Conservation (phyloP, 2,329 filamentous ascomycete species). For the Ophiosphaerella narmari region DNA sequence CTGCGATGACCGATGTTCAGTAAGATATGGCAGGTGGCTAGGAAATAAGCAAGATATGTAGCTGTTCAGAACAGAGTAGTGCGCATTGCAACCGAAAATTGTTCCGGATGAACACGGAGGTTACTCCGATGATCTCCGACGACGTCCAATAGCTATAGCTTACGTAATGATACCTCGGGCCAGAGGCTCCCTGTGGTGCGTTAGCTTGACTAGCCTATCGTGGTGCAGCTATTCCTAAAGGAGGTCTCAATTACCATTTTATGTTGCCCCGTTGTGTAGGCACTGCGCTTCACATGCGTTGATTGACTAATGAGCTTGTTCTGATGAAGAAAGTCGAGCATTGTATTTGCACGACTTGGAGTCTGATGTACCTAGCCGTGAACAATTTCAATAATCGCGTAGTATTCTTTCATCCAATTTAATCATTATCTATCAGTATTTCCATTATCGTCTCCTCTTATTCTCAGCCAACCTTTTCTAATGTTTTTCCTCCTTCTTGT, state of each 20-base stretch:
- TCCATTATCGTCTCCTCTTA: neutral
- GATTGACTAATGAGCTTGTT: no score
- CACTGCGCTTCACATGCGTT: no score
- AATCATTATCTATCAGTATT: neutral
- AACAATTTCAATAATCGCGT: no score
- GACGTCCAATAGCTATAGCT: conserved; percentile 11
- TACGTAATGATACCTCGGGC: conserved; percentile 14
- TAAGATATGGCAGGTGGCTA: neutral
- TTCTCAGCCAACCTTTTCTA: no score
- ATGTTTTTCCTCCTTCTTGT: conserved; percentile 15
- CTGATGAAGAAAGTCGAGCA: no score
- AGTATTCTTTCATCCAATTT: neutral
- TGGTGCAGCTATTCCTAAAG: neutral
- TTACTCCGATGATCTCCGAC: conserved; percentile 17
- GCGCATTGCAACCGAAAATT: conserved; percentile 7
- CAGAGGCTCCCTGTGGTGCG: neutral
- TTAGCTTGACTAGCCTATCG: conserved; percentile 5
- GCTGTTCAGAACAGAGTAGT: neutral
- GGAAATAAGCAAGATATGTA: neutral
- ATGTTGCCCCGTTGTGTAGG: no score
- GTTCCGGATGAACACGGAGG: conserved; percentile 17
- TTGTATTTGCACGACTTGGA: no score
- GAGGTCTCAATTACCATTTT: no score
- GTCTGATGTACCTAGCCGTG: no score
- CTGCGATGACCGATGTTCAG: neutral